Conservation (phyloP, 164 flowering plant genomes). For the Protea cynaroides region DNA sequence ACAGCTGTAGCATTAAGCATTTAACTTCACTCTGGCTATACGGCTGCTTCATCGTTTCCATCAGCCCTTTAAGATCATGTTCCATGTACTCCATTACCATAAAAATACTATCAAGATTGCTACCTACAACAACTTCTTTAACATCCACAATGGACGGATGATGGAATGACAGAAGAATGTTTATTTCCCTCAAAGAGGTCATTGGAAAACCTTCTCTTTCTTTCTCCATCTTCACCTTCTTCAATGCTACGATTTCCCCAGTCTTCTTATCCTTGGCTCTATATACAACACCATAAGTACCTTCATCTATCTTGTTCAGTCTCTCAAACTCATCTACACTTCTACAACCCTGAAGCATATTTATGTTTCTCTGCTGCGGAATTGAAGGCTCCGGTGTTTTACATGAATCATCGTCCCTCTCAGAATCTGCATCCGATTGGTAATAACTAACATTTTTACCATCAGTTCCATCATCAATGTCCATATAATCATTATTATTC, state of each 20-base stretch:
- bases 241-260: conserved; percentile 68
- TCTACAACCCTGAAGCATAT: conserved; percentile 57
- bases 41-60: conserved; percentile 53
- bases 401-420: conserved; percentile 12
- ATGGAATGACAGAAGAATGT: conserved; percentile 50
- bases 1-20: conserved; percentile 66
- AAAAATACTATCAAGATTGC: conserved; percentile 35
- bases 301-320: conserved; percentile 61
- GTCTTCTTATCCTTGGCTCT: conserved; percentile 62
- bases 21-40: conserved; percentile 74
- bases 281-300: conserved; percentile 72
- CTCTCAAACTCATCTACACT: conserved; percentile 60
- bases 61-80: conserved; percentile 62
- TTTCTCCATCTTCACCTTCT: conserved; percentile 64
- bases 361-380: conserved; percentile 21
- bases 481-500: conserved; percentile 19
- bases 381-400: background rate
- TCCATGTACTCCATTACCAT: conserved; percentile 90
- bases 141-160: conserved; percentile 68
- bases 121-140: conserved; percentile 64
- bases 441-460: background rate
- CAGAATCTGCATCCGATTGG: conserved; percentile 15
- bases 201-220: conserved; percentile 66
- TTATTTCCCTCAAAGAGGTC: conserved; percentile 70
- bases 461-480: conserved; percentile 16